Evolutionary conservation across 139 green algal genomes (phyloP).

Genomic region (Tetradesmus lagerheimii): DNA sequence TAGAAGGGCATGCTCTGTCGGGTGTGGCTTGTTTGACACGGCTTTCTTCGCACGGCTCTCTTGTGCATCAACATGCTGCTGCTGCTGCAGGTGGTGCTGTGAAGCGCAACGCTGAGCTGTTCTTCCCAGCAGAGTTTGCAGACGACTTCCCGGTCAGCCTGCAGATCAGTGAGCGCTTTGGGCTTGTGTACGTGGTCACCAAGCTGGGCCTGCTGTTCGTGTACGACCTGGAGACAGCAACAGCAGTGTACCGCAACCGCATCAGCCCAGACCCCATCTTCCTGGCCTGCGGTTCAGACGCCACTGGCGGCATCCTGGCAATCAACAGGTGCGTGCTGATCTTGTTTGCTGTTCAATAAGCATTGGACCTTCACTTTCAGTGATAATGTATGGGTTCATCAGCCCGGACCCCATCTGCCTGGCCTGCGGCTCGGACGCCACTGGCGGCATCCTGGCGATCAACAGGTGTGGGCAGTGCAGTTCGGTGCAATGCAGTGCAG

Average conservation of each 20-base stretch:
- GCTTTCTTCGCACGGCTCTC: no score
- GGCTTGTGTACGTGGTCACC: slow-evolving; percentile 93
- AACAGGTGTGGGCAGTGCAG: slow-evolving; percentile 90
- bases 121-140: slow-evolving; percentile 99
- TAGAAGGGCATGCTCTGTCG: no score
- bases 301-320: slow-evolving; percentile 90
- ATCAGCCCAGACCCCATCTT: slow-evolving; percentile 98
- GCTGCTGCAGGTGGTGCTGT: slow-evolving; percentile 54
- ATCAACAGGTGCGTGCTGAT: slow-evolving; percentile 87
- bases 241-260: slow-evolving; percentile 96
- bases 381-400: no score
- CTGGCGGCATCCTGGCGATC: slow-evolving; percentile 94
- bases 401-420: slow-evolving; percentile 98
- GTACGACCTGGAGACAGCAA: slow-evolving; percentile 97
- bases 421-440: slow-evolving; percentile 73
- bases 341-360: no score
- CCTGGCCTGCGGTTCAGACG: slow-evolving; percentile 79
- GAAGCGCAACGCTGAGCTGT: slow-evolving; percentile 94
- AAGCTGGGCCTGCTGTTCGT: slow-evolving; percentile 99
- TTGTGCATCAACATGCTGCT: background rate
- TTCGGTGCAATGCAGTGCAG: no score
- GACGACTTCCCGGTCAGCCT: slow-evolving; percentile 99
- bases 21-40: no score
- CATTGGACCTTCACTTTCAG: no score
- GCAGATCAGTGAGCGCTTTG: slow-evolving; percentile 73